A percentile compares a stretch with the other conserved stretches of the same genome.
These are phyloP conservation scores for Aspergillus sp. DNA, from an alignment of 2,329 filamentous ascomycete species.

Conservation along the genomic window DNA sequence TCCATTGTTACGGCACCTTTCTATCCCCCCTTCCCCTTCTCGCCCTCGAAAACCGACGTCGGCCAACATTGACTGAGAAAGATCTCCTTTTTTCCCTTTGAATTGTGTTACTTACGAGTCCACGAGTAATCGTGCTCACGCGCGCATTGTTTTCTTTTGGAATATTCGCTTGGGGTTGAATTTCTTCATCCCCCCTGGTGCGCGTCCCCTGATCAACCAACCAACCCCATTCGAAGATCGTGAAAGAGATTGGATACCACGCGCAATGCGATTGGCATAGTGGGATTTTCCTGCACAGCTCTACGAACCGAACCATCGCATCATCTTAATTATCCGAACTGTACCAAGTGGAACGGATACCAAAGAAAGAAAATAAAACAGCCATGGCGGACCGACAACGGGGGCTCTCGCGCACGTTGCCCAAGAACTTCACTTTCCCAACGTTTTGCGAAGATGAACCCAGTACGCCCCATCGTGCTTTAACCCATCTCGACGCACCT, in stretches of 20 bases:
- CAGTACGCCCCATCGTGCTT: constrained; percentile 37
- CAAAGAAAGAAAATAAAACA: no score
- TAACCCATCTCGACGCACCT: constrained; percentile 33
- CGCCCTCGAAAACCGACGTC: constrained; percentile 3
- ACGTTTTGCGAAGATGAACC: constrained; percentile 28
- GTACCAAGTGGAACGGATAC: background rate
- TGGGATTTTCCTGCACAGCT: background rate
- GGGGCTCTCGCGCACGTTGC: constrained; percentile 38
- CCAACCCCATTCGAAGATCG: background rate
- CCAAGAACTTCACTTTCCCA: constrained; percentile 41
- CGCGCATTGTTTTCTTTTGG: background rate
- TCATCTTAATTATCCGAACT: background rate
- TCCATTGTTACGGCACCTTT: constrained; percentile 7
- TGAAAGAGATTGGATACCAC: background rate
- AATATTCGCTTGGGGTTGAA: background rate
- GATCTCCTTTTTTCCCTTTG: background rate
- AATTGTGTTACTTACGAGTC: background rate
- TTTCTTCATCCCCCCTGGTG: background rate
- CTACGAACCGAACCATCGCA: background rate
- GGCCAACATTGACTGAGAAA: constrained; percentile 5
- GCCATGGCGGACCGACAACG: constrained; percentile 31
- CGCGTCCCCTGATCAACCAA: background rate
- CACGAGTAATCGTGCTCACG: background rate
- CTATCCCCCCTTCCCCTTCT: background rate
- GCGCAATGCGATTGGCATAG: background rate